These are phyloP conservation scores for Aschersonia sp. DNA, from an alignment of 2,329 filamentous ascomycete species.

Conservation along the genomic window DNA sequence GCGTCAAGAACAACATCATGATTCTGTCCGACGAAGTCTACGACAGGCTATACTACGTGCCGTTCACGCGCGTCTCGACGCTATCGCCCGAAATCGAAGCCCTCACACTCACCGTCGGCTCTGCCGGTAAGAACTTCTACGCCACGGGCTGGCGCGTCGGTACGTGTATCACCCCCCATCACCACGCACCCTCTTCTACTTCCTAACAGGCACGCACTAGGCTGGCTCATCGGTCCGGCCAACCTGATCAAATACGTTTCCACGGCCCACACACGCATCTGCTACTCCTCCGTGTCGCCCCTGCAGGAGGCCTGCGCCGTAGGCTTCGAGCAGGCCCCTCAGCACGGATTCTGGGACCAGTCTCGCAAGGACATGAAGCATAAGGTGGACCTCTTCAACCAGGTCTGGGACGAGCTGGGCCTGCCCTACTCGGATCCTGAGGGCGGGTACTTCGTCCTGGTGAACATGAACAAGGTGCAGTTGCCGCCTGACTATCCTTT, in stretches of 20 bases:
- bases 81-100: constrained; percentile 80
- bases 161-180: constrained; percentile 11
- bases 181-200: too few relatives aligned
- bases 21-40: constrained; percentile 92
- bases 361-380: constrained; percentile 76
- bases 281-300: constrained; percentile 86
- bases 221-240: constrained; percentile 83
- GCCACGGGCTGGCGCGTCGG: constrained; percentile 90
- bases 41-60: constrained; percentile 86
- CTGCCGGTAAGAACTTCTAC: constrained; percentile 96
- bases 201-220: constrained; percentile 15
- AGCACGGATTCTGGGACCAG: constrained; percentile 74
- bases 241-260: constrained; percentile 84
- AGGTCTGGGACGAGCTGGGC: constrained; percentile 60
- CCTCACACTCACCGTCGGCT: constrained; percentile 85
- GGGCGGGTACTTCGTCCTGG: constrained; percentile 93
- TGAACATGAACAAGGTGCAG: constrained; percentile 80
- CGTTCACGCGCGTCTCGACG: constrained; percentile 85
- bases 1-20: constrained; percentile 84
- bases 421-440: constrained; percentile 84
- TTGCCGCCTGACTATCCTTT: constrained; percentile 77
- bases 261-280: constrained; percentile 89
- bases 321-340: constrained; percentile 82
- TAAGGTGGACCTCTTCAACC: constrained; percentile 79
- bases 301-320: constrained; percentile 90